phyloP scores from a whole-genome alignment of 2,329 filamentous ascomycete species.

The Cytospora paraplurivora region DNA sequence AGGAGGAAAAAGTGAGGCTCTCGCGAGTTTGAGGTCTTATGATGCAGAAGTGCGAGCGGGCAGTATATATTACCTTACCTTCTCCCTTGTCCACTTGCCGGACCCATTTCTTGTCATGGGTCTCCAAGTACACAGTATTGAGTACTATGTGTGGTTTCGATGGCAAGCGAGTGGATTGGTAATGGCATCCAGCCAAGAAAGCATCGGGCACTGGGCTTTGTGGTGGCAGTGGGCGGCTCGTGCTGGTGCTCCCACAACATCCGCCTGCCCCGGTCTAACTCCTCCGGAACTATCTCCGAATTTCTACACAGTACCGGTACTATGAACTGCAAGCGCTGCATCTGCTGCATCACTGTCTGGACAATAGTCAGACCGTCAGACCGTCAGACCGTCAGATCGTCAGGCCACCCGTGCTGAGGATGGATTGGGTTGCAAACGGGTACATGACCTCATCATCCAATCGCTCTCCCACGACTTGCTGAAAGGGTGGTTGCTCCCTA shows the following conservation, averaged over 20 bases:
- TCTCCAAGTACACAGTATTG: conserved; percentile 10
- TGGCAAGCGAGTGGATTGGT: conserved; percentile 13
- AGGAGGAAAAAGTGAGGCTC: neutral
- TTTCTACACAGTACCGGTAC: neutral
- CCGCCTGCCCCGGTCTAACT: neutral
- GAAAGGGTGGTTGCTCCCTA: neutral
- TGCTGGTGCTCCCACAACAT: neutral
- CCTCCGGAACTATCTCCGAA: neutral
- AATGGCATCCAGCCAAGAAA: conserved; percentile 1
- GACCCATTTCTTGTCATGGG: conserved; percentile 13
- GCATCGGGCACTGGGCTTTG: neutral
- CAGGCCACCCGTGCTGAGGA: neutral
- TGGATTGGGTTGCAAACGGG: neutral
- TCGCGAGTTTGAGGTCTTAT: conserved; percentile 4
- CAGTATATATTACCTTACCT: conserved; percentile 6
- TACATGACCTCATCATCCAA: conserved; percentile 14
- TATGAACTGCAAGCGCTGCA: too few species aligned
- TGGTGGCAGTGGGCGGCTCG: too few species aligned
- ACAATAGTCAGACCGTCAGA: neutral
- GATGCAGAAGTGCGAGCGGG: conserved; percentile 4
- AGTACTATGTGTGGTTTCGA: neutral
- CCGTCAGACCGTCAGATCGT: neutral
- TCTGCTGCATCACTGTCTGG: neutral
- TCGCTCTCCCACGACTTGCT: conserved; percentile 9
- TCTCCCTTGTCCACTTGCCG: conserved; percentile 4